These are phyloP conservation scores for Vigna reflexopilosa DNA, from an alignment of 306 rosid genomes.

Conservation along the genomic window DNA sequence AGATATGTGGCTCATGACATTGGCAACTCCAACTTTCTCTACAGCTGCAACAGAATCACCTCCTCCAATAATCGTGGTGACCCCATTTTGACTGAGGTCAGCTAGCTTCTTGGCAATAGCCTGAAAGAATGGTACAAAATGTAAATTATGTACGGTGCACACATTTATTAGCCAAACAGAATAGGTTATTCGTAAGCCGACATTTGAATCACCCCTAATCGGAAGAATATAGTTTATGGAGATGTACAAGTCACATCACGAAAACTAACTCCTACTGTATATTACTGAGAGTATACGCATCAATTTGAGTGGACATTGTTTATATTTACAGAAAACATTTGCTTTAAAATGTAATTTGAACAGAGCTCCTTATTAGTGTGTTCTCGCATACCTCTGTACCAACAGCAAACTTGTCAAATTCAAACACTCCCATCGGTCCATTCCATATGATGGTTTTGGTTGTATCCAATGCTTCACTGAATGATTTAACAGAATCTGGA, in stretches of 20 bases:
- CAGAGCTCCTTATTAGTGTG: background rate
- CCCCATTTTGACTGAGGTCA: constrained; percentile 93
- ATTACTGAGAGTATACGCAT: constrained; percentile 1
- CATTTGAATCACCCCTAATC: constrained; percentile 12
- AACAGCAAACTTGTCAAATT: constrained; percentile 91
- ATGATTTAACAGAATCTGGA: constrained; percentile 90
- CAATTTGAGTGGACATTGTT: constrained; percentile 28
- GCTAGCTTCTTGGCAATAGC: constrained; percentile 93
- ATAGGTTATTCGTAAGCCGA: constrained; percentile 3
- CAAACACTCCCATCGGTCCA: constrained; percentile 99
- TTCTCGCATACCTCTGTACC: constrained; percentile 86
- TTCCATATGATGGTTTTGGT: constrained; percentile 98
- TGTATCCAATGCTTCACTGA: constrained; percentile 82
- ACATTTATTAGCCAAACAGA: background rate
- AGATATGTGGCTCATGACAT: constrained; percentile 97
- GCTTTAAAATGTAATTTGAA: constrained; percentile 7
- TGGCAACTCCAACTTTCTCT: constrained; percentile 98
- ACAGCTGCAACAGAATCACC: constrained; percentile 99
- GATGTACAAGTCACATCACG: constrained; percentile 24
- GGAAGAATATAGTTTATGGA: background rate
- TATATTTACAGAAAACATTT: constrained; percentile 12
- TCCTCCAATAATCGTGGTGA: constrained; percentile 98
- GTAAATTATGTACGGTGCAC: background rate
- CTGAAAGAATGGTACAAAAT: constrained; percentile 54
- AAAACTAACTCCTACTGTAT: background rate